Conservation (phyloP, 2,329 filamentous ascomycete genomes). For the Aspergillus sp. region DNA sequence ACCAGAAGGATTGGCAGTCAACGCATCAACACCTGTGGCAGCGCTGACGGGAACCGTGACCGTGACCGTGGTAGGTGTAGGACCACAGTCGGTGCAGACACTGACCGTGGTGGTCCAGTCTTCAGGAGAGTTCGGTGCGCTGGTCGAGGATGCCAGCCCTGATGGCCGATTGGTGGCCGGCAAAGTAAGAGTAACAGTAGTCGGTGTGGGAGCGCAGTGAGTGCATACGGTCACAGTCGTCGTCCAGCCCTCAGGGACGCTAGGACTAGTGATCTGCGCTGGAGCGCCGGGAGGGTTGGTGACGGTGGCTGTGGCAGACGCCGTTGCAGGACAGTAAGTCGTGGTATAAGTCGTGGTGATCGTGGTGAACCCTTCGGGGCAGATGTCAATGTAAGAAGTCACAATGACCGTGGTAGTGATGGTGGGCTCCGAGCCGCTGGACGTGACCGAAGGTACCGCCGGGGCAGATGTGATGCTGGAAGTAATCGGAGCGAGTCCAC, state of each 20-base stretch:
- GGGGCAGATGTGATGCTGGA: not conserved
- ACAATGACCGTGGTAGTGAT: slow-evolving; percentile 42
- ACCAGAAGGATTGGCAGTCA: slow-evolving; percentile 1
- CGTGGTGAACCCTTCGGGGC: slow-evolving; percentile 46
- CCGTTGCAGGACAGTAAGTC: slow-evolving; percentile 38
- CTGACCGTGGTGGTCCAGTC: slow-evolving; percentile 25
- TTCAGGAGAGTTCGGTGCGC: slow-evolving; percentile 30
- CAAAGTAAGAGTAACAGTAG: not conserved
- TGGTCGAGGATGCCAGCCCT: slow-evolving; percentile 18
- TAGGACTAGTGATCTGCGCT: not conserved
- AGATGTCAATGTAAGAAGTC: slow-evolving; percentile 46
- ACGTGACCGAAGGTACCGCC: not conserved
- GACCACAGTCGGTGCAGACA: not conserved
- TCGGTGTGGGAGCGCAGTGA: not conserved
- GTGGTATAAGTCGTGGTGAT: slow-evolving; percentile 43
- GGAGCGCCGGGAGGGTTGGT: slow-evolving; percentile 19
- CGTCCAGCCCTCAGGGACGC: slow-evolving; percentile 28
- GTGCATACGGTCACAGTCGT: not conserved
- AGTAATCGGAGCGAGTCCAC: not conserved
- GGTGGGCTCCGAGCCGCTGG: slow-evolving; percentile 12
- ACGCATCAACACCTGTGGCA: slow-evolving; percentile 2
- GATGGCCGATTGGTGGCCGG: slow-evolving; percentile 19
- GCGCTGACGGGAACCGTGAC: slow-evolving; percentile 11
- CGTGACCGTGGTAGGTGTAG: slow-evolving; percentile 13
- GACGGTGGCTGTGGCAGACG: slow-evolving; percentile 30